Evolutionary conservation across 2,329 filamentous ascomycete genomes (phyloP), one percentile per base, ranked within the genome.

Genomic region (Fusarium chuoi): DNA sequence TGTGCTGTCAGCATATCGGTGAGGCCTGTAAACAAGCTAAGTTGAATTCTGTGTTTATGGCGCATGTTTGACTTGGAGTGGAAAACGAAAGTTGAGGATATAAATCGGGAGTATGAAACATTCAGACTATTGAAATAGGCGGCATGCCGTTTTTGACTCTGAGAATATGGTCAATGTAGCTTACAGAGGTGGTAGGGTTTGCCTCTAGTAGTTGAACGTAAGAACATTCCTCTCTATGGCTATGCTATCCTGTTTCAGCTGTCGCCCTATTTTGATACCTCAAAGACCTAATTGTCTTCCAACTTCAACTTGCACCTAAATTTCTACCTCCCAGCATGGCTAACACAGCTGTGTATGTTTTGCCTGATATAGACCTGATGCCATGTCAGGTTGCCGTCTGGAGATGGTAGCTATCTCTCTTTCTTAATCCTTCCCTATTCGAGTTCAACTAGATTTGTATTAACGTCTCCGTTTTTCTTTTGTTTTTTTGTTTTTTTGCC

Each of bases 401-500:
- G 18, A 6, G 18, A 9, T 11, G 5, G 10, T 30, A 0, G 28
- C 6, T 30, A 0, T 48, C 9, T 30, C 26, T 46, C 13, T 15
- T 48, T 24, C 4, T 15, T n/a, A 3, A 10, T 15, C 12, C 5
- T 22, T 39, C 36, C 3, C 20, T 39, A 22, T 22, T 39, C 18
- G n/a, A 8, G 11, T 14, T 9, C 4, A 14, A 13, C 8, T 14
- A 22, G 1, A 2, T 14, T 4, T 10, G 1, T 6, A 26, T 10
- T 10, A 28, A 0, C 0, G 13, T 26, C 2, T 1, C 26, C 7
- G 5, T 6, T 17, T 22, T n/a, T n/a, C n/a, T n/a, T n/a, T n/a
- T n/a, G n/a, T n/a, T n/a, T n/a, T n/a, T n/a, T n/a, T n/a, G n/a
- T n/a, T n/a, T 4, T 10, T 22, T 48, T 8, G 20, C 26, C 2